Conservation (phyloP, 2,329 filamentous ascomycete species). For the Talaromyces atroroseus region DNA sequence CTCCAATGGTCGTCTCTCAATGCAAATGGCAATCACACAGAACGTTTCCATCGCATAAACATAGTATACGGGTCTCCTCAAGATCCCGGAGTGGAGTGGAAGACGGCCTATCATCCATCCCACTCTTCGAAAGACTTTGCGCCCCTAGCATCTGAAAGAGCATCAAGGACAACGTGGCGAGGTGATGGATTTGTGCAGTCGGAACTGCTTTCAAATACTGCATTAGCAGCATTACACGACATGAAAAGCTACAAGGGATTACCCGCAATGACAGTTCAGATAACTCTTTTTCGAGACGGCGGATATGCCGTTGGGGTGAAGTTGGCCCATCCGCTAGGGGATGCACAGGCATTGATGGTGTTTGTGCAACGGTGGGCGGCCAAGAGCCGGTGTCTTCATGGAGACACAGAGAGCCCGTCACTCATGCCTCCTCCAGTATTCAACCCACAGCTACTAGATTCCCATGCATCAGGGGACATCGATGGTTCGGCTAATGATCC, state of each 20-base stretch:
- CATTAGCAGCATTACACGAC: constrained; percentile 32
- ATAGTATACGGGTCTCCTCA: constrained; percentile 17
- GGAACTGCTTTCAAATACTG: constrained; percentile 20
- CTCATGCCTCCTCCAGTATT: neutral
- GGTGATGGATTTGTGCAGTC: constrained; percentile 27
- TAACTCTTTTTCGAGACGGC: constrained; percentile 39
- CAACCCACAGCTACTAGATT: neutral
- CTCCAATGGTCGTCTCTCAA: constrained; percentile 32
- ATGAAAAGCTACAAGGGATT: constrained; percentile 24
- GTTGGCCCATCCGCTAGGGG: constrained; percentile 42
- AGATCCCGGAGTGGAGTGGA: neutral
- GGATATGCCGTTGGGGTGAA: constrained; percentile 40
- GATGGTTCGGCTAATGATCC: constrained; percentile 16
- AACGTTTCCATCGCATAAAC: constrained; percentile 34
- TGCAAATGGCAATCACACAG: constrained; percentile 21
- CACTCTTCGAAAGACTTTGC: neutral
- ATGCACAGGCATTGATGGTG: constrained; percentile 39
- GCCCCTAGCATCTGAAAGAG: neutral
- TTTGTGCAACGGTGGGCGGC: constrained; percentile 43
- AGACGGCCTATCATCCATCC: neutral
- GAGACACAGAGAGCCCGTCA: neutral
- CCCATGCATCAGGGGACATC: neutral
- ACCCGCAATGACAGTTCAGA: constrained; percentile 33
- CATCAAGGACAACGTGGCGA: constrained; percentile 12
- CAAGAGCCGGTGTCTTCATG: constrained; percentile 23